These are phyloP conservation scores for Taphrina communis DNA, from an alignment of 1,139 yeast species.

Conservation along the genomic window DNA sequence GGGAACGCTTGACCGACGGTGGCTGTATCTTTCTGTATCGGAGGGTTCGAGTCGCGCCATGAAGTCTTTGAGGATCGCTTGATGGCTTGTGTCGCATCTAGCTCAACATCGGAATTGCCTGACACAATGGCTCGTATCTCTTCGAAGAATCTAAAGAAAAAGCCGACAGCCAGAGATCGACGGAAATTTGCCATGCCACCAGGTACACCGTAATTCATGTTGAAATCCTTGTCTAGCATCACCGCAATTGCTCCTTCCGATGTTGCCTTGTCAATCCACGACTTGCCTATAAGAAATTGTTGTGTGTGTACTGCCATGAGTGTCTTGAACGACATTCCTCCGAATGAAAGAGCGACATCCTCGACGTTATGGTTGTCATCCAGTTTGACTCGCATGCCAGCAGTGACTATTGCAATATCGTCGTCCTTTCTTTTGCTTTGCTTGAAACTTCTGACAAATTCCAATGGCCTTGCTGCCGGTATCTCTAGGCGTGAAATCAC, in stretches of 20 bases:
- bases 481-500: conserved; percentile 54
- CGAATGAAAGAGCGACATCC: conserved; percentile 54
- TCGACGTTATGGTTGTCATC: conserved; percentile 48
- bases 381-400: conserved; percentile 51
- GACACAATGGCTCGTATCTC: conserved; percentile 46
- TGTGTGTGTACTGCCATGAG: conserved; percentile 53
- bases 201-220: conserved; percentile 56
- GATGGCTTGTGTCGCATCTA: conserved; percentile 53
- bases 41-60: conserved; percentile 53
- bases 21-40: conserved; percentile 43
- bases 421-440: conserved; percentile 59
- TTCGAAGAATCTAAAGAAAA: conserved; percentile 56
- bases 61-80: conserved; percentile 54
- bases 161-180: conserved; percentile 55
- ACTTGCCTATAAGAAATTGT: conserved; percentile 49
- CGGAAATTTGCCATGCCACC: conserved; percentile 59
- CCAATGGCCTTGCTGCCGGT: conserved; percentile 53
- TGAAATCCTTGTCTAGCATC: conserved; percentile 52
- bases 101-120: conserved; percentile 36
- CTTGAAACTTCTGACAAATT: conserved; percentile 54
- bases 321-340: conserved; percentile 59
- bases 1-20: conserved; percentile 55
- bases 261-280: conserved; percentile 46
- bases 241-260: conserved; percentile 50
- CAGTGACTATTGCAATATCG: conserved; percentile 58